phyloP scores from a whole-genome alignment of 2,329 filamentous ascomycete genomes.

The Neonectria sp. region DNA sequence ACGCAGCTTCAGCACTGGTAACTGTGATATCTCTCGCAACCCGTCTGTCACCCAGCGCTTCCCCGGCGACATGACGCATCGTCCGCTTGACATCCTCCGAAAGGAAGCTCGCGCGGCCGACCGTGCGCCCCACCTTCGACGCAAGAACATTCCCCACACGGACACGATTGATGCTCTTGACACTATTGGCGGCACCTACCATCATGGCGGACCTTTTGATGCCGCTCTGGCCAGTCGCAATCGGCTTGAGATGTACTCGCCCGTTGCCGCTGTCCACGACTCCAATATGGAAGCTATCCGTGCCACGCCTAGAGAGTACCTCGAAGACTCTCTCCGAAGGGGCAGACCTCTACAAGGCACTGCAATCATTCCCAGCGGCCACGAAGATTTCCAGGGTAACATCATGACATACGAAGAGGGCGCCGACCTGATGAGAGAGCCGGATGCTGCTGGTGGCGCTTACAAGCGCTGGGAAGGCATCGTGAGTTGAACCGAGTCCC shows the following conservation, averaged over 20 bases:
- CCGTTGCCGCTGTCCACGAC: conserved; percentile 81
- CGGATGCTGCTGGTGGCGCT: conserved; percentile 76
- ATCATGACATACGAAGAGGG: conserved; percentile 87
- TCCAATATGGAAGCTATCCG: conserved; percentile 83
- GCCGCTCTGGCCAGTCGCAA: conserved; percentile 85
- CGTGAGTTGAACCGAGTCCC: conserved; percentile 65
- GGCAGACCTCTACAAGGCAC: conserved; percentile 88
- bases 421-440: conserved; percentile 86
- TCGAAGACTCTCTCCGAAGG: conserved; percentile 79
- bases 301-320: conserved; percentile 85
- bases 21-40: conserved; percentile 32
- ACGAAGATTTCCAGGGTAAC: conserved; percentile 76
- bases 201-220: conserved; percentile 93
- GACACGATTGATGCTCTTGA: conserved; percentile 90
- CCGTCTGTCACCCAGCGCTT: conserved; percentile 60
- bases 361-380: conserved; percentile 82
- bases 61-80: conserved; percentile 75
- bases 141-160: conserved; percentile 75
- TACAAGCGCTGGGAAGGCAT: conserved; percentile 83
- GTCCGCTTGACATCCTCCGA: conserved; percentile 77
- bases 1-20: conserved; percentile 44
- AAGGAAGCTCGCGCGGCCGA: conserved; percentile 76
- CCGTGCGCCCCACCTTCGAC: conserved; percentile 77
- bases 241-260: conserved; percentile 72
- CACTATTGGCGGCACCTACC: conserved; percentile 77